Base-by-base conservation (phyloP, 2,329 filamentous ascomycete genomes). In the Aspergillus latus region DNA sequence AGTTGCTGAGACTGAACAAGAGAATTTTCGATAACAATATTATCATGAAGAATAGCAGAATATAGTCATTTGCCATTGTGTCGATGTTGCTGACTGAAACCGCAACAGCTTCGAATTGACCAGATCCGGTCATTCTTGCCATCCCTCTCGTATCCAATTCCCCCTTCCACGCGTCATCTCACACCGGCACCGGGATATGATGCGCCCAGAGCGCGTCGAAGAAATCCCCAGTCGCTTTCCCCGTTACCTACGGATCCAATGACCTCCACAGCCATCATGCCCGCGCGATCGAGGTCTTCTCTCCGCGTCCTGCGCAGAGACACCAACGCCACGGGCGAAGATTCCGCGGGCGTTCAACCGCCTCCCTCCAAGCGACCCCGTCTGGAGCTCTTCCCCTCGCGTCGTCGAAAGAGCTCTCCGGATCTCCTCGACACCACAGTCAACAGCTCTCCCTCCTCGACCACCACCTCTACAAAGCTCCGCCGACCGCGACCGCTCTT, bases 291-390 rank as follows among this genome's bases (percentile, higher is more conserved):
- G 62, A 67, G 66, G 62, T 61, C 69, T 4, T 68, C 68, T 40
- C 63, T 71, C 59, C 69, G 69, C 58, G 68, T 66, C 62, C 64
- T 70, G 66, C 69, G 68, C 71, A 68, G 62, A 60, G 64, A 64
- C 52, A 57, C 61, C 49, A 56, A 61, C 55, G 54, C 61, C 46
- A 49, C 63, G 45, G 50, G 57, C 45, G 62, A 53, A 29, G 57
- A 62, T 37, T 28, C 53, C 15, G 16, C 16, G n/a, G 39, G 16
- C 52, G 43, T 50, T 32, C 43, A 52, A 50, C 59, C 58, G 16
- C 63, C 67, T 40, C 65, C 67, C 34, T 54, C 65, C 47, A 70
- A 71, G 56, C 65, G 65, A 44, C 62, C 63, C 61, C 62, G 68
- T 47, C 61, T 66, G 9, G 60, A 64, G 43, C 62, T 59, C 10